A percentile compares a stretch with the other conserved stretches of the same genome.
Evolutionary conservation across 371 early-diverging fungal species (phyloP).

Genomic region (Rhizomucor pusillus): DNA sequence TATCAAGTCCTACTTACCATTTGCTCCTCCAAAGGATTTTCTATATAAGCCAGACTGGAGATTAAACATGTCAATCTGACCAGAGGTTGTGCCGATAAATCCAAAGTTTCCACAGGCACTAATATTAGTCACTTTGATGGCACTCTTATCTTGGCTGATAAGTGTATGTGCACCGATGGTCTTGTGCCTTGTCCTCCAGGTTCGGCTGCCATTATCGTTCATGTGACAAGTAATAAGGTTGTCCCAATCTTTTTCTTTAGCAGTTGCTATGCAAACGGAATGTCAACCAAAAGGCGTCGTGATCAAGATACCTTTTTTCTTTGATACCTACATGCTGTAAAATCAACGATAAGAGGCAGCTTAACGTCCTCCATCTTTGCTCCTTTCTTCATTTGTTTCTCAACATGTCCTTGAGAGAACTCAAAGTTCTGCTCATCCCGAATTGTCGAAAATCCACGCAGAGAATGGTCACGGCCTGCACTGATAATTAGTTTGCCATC

Average conservation of each 20-base stretch:
- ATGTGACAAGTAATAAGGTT: conserved; percentile 86
- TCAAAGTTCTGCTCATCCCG: conserved; percentile 83
- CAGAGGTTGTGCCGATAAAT: conserved; percentile 76
- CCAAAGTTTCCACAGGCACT: conserved; percentile 93
- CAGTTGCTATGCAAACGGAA: conserved; percentile 30
- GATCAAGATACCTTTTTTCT: background rate
- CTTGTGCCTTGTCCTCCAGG: conserved; percentile 82
- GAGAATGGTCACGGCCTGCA: conserved; percentile 79
- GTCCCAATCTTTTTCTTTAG: conserved; percentile 84
- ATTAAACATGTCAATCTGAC: conserved; percentile 87
- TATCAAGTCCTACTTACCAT: conserved; percentile 18
- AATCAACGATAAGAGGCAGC: conserved; percentile 70
- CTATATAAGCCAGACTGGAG: conserved; percentile 89
- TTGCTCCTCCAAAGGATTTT: conserved; percentile 54
- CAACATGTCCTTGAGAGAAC: conserved; percentile 72
- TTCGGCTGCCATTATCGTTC: conserved; percentile 67
- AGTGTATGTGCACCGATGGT: conserved; percentile 71
- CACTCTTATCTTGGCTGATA: conserved; percentile 58
- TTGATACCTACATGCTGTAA: conserved; percentile 56
- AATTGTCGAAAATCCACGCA: conserved; percentile 80
- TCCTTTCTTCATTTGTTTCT: conserved; percentile 65
- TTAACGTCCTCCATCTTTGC: conserved; percentile 65
- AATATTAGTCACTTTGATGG: conserved; percentile 68
- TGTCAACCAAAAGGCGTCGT: background rate
- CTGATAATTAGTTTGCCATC: conserved; percentile 73